A percentile compares a stretch with the other conserved stretches of the same genome.
These are phyloP conservation scores for Ogataea ramenticola DNA, from an alignment of 805 yeast species.

Conservation along the genomic window DNA sequence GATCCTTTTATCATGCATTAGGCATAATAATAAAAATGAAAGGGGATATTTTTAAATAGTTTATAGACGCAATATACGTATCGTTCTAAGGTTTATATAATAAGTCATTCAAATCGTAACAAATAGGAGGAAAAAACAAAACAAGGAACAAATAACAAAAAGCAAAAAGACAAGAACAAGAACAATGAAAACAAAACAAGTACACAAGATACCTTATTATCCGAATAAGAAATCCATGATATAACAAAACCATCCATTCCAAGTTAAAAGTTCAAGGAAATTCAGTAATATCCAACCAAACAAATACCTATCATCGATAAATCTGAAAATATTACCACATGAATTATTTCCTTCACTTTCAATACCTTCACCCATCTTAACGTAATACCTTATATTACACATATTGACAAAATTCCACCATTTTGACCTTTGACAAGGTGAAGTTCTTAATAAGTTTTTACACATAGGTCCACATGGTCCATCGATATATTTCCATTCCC, in stretches of 20 bases:
- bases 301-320: slow-evolving; percentile 24
- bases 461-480: slow-evolving; percentile 90
- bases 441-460: slow-evolving; percentile 62
- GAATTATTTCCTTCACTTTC: slow-evolving; percentile 77
- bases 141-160: too few species aligned
- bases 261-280: slow-evolving; percentile 29
- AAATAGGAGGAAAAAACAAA: too few species aligned
- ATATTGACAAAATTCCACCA: slow-evolving; percentile 91
- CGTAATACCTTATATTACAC: slow-evolving; percentile 69
- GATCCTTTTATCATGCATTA: too few species aligned
- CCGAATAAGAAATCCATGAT: slow-evolving; percentile 33
- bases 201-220: slow-evolving; percentile 6
- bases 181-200: not conserved
- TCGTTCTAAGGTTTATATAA: too few species aligned
- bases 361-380: slow-evolving; percentile 79
- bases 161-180: not conserved
- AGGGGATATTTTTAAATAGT: too few species aligned
- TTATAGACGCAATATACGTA: too few species aligned
- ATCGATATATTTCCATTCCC: slow-evolving; percentile 84
- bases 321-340: slow-evolving; percentile 44
- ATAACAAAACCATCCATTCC: slow-evolving; percentile 41
- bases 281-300: slow-evolving; percentile 34
- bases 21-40: too few species aligned
- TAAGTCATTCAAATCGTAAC: too few species aligned
- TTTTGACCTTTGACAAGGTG: slow-evolving; percentile 76